Percentiles rank a stretch among this genome's conserved stretches.
phyloP scores from a whole-genome alignment of 164 flowering plant genomes.

The Magnolia officinalis region DNA sequence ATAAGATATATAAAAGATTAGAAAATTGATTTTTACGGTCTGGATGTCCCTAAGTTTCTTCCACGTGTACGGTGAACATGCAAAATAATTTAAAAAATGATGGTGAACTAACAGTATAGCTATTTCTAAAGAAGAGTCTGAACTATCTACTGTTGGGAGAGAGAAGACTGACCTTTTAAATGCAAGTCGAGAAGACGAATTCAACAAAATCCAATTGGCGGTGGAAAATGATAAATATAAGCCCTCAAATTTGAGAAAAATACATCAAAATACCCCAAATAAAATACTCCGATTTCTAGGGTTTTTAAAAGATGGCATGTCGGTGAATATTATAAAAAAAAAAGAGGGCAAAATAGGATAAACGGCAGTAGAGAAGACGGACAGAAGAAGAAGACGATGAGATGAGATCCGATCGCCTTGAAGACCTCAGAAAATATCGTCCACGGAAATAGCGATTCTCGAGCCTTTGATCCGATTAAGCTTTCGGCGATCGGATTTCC shows the following conservation, averaged over 20 bases:
- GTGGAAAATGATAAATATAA: background rate
- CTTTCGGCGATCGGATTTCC: background rate
- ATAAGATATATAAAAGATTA: no score
- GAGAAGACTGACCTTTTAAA: background rate
- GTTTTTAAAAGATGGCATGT: conserved; percentile 8
- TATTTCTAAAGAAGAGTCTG: background rate
- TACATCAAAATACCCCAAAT: background rate
- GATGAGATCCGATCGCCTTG: conserved; percentile 11
- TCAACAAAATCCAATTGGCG: background rate
- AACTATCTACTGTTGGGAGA: background rate
- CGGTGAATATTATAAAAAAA: conserved; percentile 9
- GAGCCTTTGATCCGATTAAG: background rate
- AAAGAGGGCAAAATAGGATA: background rate
- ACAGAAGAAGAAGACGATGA: conserved; percentile 1
- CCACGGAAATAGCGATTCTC: background rate
- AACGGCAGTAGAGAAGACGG: background rate
- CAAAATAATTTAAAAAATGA: background rate
- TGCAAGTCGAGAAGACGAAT: conserved; percentile 2
- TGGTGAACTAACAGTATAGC: background rate
- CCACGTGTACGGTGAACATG: background rate
- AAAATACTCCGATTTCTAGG: conserved; percentile 4
- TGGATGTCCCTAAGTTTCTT: no score
- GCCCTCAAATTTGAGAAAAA: background rate
- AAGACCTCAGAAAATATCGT: background rate
- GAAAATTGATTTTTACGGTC: background rate